These are phyloP conservation scores for Inga leiocalycina DNA, from an alignment of 306 rosid species.

Conservation along the genomic window DNA sequence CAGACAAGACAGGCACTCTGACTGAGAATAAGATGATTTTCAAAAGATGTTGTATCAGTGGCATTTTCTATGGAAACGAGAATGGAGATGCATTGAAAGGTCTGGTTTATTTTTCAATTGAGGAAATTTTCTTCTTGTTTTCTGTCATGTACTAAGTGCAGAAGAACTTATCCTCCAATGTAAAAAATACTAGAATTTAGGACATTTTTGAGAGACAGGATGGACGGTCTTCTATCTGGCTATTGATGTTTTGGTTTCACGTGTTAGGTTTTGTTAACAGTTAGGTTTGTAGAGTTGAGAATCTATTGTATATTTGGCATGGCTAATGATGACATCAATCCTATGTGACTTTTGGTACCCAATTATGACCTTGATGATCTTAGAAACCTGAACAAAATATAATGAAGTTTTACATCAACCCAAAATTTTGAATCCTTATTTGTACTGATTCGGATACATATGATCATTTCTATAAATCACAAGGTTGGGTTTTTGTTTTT, in stretches of 20 bases:
- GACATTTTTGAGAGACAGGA: neutral
- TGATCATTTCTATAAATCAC: constrained; percentile 15
- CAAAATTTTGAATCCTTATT: constrained; percentile 5
- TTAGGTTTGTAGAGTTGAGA: constrained; percentile 23
- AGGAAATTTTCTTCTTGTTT: constrained; percentile 35
- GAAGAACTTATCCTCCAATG: constrained; percentile 1
- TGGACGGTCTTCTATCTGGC: constrained; percentile 12
- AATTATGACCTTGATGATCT: neutral
- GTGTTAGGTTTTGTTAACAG: constrained; percentile 20
- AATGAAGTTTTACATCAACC: neutral
- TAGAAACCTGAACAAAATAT: neutral
- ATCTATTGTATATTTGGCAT: constrained; percentile 25
- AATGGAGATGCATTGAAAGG: constrained; percentile 95
- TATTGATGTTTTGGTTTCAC: constrained; percentile 18
- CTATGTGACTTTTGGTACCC: neutral
- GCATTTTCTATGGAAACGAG: constrained; percentile 87
- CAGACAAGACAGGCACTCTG: constrained; percentile 97
- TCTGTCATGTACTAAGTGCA: constrained; percentile 27
- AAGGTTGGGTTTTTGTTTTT: neutral
- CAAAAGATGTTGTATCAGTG: constrained; percentile 89
- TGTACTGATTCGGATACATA: neutral
- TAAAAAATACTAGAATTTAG: constrained; percentile 9
- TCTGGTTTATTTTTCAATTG: constrained; percentile 47
- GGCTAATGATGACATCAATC: constrained; percentile 5
- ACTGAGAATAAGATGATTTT: constrained; percentile 97